These are phyloP conservation scores for Xylariales sp. DNA, from an alignment of 2,329 filamentous ascomycete genomes.

Conservation along the genomic window DNA sequence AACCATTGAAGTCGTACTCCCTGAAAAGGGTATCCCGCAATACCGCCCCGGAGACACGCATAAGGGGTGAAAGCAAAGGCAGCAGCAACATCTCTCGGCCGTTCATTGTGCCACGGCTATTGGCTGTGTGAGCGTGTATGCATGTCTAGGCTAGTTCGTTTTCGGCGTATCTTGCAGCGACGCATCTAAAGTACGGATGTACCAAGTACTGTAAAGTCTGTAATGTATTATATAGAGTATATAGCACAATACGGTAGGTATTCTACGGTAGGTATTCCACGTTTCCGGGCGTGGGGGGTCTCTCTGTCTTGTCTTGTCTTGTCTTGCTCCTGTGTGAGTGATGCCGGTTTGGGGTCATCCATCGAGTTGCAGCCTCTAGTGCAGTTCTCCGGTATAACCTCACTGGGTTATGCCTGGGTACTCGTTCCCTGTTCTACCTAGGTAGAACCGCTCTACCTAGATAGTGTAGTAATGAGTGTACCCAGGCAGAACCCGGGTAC, in stretches of 20 bases:
- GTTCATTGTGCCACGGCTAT: not conserved
- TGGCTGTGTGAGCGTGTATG: conserved; percentile 24
- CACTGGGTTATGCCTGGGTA: too few species aligned
- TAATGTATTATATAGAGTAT: not conserved
- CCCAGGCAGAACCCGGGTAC: too few species aligned
- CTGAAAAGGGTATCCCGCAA: conserved; percentile 47
- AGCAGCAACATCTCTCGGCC: conserved; percentile 35
- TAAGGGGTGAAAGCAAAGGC: conserved; percentile 29
- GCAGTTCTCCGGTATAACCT: too few species aligned
- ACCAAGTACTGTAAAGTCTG: not conserved
- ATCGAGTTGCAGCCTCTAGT: too few species aligned
- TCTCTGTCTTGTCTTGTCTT: not conserved
- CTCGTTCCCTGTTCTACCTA: too few species aligned
- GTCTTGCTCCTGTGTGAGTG: not conserved
- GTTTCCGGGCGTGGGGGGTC: conserved; percentile 47
- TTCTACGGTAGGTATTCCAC: conserved; percentile 35
- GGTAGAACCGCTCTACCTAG: too few species aligned
- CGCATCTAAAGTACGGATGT: conserved; percentile 34
- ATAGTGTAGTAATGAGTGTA: not conserved
- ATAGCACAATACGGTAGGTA: not conserved
- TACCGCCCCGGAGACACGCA: conserved; percentile 8
- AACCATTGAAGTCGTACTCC: conserved; percentile 38
- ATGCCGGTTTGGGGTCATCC: conserved; percentile 14
- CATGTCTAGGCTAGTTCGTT: conserved; percentile 42
- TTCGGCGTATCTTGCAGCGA: conserved; percentile 46